These are phyloP conservation scores for Gracilariopsis chorda DNA, from an alignment of 23 red algal species.

Conservation along the genomic window DNA sequence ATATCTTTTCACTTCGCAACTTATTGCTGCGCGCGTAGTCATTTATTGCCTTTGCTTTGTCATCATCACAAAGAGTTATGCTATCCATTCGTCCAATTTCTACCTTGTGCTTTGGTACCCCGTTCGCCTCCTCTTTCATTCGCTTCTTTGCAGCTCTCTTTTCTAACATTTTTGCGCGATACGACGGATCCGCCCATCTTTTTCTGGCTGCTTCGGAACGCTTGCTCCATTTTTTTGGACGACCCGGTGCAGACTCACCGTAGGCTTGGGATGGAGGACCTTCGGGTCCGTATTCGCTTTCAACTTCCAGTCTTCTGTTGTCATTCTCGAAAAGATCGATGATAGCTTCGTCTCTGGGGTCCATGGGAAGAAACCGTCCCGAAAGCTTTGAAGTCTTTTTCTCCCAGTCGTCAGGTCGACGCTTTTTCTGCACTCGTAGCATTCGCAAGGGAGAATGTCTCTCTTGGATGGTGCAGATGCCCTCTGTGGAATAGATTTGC, in stretches of 20 bases:
- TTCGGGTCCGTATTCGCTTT: conserved; percentile 2
- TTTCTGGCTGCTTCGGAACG: conserved; percentile 71
- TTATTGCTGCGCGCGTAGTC: conserved; percentile 67
- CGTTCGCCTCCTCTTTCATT: conserved; percentile 11
- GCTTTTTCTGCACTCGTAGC: conserved; percentile 66
- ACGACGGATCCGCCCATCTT: conserved; percentile 70
- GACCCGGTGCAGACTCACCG: not conserved
- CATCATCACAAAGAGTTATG: conserved; percentile 66
- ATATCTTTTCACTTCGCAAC: conserved; percentile 58
- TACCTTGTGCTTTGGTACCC: conserved; percentile 35
- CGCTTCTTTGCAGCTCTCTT: conserved; percentile 48
- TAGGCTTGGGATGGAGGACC: conserved; percentile 1
- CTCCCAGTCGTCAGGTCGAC: conserved; percentile 57
- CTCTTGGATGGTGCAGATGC: not conserved
- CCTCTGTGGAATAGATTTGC: too few species aligned
- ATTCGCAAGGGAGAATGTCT: not conserved
- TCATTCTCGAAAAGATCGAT: conserved; percentile 43
- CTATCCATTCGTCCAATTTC: conserved; percentile 72
- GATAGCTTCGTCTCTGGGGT: conserved; percentile 56
- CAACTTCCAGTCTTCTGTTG: not conserved
- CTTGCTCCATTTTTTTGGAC: conserved; percentile 59
- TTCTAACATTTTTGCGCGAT: conserved; percentile 71
- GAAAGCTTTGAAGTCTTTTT: conserved; percentile 41
- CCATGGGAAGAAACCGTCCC: conserved; percentile 62
- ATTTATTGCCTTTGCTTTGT: conserved; percentile 70